These are phyloP conservation scores for Cryptosporidium ryanae DNA, from an alignment of 169 alveolate species.

Conservation along the genomic window DNA sequence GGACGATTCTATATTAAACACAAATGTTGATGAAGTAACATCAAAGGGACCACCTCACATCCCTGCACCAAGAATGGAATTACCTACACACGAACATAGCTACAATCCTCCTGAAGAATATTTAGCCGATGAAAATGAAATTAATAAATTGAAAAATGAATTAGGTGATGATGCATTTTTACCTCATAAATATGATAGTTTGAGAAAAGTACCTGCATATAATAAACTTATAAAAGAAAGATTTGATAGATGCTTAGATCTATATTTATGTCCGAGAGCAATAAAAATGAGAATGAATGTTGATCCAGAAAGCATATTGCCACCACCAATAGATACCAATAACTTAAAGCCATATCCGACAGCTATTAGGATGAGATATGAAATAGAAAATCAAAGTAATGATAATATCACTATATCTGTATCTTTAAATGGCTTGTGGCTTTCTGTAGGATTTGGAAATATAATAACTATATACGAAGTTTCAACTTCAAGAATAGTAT, in stretches of 20 bases:
- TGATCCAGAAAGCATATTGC: conserved; percentile 87
- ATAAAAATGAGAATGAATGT: conserved; percentile 89
- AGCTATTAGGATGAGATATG: conserved; percentile 81
- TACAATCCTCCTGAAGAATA: conserved; percentile 95
- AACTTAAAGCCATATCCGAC: conserved; percentile 91
- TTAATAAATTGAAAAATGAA: conserved; percentile 36
- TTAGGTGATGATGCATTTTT: conserved; percentile 75
- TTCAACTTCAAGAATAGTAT: conserved; percentile 35
- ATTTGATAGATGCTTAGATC: conserved; percentile 93
- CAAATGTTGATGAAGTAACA: conserved; percentile 1
- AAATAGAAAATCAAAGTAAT: conserved; percentile 83
- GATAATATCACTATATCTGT: conserved; percentile 80
- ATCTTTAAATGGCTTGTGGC: conserved; percentile 54
- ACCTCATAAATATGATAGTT: conserved; percentile 87
- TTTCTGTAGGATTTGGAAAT: conserved; percentile 33
- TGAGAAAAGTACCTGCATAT: conserved; percentile 93
- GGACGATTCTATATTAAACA: conserved; percentile 80
- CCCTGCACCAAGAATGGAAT: conserved; percentile 93
- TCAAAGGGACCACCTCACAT: conserved; percentile 83
- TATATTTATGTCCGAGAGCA: conserved; percentile 92
- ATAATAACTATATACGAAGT: conserved; percentile 36
- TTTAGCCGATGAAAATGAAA: conserved; percentile 83
- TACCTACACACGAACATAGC: conserved; percentile 93
- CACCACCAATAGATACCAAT: conserved; percentile 89
- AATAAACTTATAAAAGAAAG: conserved; percentile 87